Evolutionary conservation across 2,329 filamentous ascomycete species (phyloP).

Genomic region (Furcasterigmium furcatum): DNA sequence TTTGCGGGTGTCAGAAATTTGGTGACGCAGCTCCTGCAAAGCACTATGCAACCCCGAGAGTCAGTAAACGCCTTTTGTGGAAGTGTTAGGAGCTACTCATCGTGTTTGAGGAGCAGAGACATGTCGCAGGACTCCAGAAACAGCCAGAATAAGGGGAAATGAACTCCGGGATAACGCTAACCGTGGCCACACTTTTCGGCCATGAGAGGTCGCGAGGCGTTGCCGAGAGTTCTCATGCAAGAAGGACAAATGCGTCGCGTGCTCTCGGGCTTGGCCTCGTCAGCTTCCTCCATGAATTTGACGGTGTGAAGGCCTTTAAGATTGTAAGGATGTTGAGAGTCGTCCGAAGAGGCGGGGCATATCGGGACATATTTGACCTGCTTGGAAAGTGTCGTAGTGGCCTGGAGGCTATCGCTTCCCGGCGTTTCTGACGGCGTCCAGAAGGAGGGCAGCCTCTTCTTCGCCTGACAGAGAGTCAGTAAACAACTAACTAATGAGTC

Average conservation of each 20-base stretch:
- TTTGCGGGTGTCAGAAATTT: slow-evolving; percentile 71
- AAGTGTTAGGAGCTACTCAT: too few species aligned
- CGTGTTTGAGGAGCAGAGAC: too few species aligned
- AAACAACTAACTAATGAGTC: too few species aligned
- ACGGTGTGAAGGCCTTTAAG: slow-evolving; percentile 75
- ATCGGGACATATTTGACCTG: slow-evolving; percentile 65
- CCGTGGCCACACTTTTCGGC: slow-evolving; percentile 87
- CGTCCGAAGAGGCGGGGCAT: slow-evolving; percentile 70
- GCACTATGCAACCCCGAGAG: too few species aligned
- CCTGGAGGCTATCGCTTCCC: slow-evolving; percentile 25
- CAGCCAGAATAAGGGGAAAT: too few species aligned
- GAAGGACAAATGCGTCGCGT: slow-evolving; percentile 66
- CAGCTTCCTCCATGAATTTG: slow-evolving; percentile 69
- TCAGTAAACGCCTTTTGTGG: too few species aligned
- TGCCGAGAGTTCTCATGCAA: slow-evolving; percentile 79
- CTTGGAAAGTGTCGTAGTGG: slow-evolving; percentile 31
- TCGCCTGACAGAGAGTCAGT: slow-evolving; percentile 7
- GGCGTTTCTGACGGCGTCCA: slow-evolving; percentile 89
- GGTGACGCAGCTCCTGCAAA: slow-evolving; percentile 80
- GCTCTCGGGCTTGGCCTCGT: slow-evolving; percentile 40
- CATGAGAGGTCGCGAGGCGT: slow-evolving; percentile 77
- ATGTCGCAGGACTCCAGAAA: too few species aligned
- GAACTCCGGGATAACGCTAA: too few species aligned
- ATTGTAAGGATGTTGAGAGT: slow-evolving; percentile 69
- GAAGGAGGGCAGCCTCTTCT: slow-evolving; percentile 69